A percentile compares a stretch with the other conserved stretches of the same genome.
These are phyloP conservation scores for Leccinum insolens DNA, from an alignment of 1,284 basidiomycete species.

Conservation along the genomic window DNA sequence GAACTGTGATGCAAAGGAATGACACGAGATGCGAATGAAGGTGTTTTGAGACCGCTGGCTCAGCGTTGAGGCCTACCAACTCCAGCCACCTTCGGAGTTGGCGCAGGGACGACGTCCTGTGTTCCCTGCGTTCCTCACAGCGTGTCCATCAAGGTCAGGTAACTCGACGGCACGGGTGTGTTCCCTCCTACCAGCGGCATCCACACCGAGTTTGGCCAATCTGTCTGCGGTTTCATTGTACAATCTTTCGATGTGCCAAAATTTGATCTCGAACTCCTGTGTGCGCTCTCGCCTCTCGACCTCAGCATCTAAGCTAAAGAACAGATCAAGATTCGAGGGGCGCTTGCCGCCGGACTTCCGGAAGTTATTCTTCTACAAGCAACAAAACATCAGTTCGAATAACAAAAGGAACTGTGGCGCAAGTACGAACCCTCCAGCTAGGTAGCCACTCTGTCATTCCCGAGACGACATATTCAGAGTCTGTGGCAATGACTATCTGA, in stretches of 20 bases:
- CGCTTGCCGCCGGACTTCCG: background rate
- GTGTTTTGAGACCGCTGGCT: background rate
- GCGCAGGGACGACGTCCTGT: background rate
- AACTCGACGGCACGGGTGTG: background rate
- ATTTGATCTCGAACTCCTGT: background rate
- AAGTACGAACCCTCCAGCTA: background rate
- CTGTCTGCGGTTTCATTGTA: background rate
- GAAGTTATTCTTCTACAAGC: background rate
- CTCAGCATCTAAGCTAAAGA: background rate
- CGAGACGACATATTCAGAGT: background rate
- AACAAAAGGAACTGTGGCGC: background rate
- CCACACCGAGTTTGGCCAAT: background rate
- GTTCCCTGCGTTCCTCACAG: too few relatives aligned
- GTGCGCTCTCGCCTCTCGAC: background rate
- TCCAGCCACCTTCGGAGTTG: background rate
- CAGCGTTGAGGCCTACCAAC: background rate
- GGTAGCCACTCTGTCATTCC: background rate
- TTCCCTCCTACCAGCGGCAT: background rate
- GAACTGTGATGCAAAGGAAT: too few relatives aligned
- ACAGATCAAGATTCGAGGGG: background rate
- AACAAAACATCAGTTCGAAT: background rate
- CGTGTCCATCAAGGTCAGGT: background rate
- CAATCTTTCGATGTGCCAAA: background rate
- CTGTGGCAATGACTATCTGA: too few relatives aligned
- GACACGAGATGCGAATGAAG: background rate